Evolutionary conservation across 2,329 filamentous ascomycete species (phyloP).

Genomic region (Pseudocercospora crystallina): DNA sequence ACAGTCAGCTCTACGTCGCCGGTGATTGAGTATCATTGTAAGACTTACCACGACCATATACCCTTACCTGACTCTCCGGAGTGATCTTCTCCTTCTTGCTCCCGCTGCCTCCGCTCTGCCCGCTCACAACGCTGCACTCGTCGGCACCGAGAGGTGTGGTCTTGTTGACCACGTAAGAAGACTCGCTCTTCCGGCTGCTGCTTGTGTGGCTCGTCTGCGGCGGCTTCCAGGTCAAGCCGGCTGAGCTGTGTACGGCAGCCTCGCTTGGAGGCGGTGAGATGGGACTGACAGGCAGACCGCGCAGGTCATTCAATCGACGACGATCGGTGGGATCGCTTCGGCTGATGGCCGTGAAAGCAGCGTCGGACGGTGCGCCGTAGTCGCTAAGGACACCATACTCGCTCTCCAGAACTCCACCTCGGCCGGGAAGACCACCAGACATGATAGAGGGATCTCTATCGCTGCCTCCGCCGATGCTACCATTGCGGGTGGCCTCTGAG

Average conservation of each 20-base stretch:
- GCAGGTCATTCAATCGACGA: slow-evolving; percentile 3
- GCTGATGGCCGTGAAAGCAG: slow-evolving; percentile 16
- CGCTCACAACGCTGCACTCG: slow-evolving; percentile 31
- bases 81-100: slow-evolving; percentile 47
- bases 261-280: slow-evolving; percentile 25
- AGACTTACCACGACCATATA: slow-evolving; percentile 56
- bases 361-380: slow-evolving; percentile 15
- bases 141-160: slow-evolving; percentile 31
- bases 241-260: slow-evolving; percentile 19
- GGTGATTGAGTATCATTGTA: slow-evolving; percentile 9
- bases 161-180: slow-evolving; percentile 25
- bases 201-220: slow-evolving; percentile 13
- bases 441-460: slow-evolving; percentile 12
- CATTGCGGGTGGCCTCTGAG: neutral
- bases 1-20: slow-evolving; percentile 23
- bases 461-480: slow-evolving; percentile 4
- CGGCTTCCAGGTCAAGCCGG: slow-evolving; percentile 28
- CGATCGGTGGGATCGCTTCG: slow-evolving; percentile 25
- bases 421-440: slow-evolving; percentile 19
- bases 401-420: slow-evolving; percentile 22
- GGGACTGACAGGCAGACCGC: slow-evolving; percentile 14
- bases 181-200: slow-evolving; percentile 26
- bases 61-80: slow-evolving; percentile 50
- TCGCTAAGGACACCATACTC: slow-evolving; percentile 26
- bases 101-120: slow-evolving; percentile 31